Evolutionary conservation across 768 basidiomycete species (phyloP).

Genomic region (Fistulinella prunicolor): DNA sequence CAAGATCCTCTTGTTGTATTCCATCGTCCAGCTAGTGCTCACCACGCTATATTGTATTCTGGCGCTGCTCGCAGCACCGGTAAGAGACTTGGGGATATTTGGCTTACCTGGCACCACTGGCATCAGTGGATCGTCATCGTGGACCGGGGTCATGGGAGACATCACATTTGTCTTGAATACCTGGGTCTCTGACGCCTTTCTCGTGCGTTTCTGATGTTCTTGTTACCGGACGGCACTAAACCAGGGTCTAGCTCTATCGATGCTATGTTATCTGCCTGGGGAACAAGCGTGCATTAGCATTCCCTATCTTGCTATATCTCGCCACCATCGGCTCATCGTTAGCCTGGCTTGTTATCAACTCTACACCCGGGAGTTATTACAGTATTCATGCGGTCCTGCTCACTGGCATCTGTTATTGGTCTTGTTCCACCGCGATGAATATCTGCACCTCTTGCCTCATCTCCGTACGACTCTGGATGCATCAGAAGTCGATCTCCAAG

Average conservation of each 20-base stretch:
- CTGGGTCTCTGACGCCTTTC: neutral
- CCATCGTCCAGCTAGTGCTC: neutral
- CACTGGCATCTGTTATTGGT: constrained; percentile 2
- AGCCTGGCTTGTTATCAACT: constrained; percentile 10
- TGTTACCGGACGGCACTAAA: neutral
- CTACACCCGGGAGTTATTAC: neutral
- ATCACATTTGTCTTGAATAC: neutral
- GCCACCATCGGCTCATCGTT: constrained; percentile 14
- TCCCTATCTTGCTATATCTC: constrained; percentile 14
- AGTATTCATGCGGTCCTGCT: neutral
- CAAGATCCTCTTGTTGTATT: neutral
- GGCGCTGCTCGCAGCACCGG: neutral
- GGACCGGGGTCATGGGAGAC: neutral
- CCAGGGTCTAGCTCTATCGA: neutral
- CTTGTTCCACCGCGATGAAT: constrained; percentile 15
- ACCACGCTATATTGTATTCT: neutral
- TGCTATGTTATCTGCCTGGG: constrained; percentile 23
- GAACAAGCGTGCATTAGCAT: too few species aligned
- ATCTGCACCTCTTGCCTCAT: constrained; percentile 16
- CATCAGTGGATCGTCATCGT: neutral
- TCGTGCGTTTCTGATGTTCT: neutral
- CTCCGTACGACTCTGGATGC: constrained; percentile 13
- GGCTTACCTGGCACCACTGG: neutral
- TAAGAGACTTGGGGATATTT: neutral
- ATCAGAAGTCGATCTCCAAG: constrained; percentile 8